These are phyloP conservation scores for Myxozyma sirexii DNA, from an alignment of 805 yeast genomes.

Conservation along the genomic window DNA sequence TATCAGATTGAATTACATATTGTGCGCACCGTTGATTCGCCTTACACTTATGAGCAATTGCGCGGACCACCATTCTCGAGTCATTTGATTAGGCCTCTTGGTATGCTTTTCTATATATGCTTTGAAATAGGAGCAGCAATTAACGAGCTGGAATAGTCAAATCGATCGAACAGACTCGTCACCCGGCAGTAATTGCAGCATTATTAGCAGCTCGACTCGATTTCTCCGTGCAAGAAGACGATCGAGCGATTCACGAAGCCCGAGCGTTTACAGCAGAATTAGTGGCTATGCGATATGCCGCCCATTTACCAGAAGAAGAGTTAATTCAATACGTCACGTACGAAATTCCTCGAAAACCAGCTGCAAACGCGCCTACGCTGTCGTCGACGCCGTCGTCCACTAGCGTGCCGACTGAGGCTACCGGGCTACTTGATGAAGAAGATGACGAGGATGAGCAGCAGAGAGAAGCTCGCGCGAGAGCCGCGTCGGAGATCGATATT, in stretches of 20 bases:
- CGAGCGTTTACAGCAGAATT: slow-evolving; percentile 41
- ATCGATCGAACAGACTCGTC: slow-evolving; percentile 36
- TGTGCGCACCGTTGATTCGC: slow-evolving; percentile 36
- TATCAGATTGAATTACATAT: slow-evolving; percentile 37
- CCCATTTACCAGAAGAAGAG: slow-evolving; percentile 34
- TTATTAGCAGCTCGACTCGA: slow-evolving; percentile 39
- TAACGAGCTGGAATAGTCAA: too few relatives aligned
- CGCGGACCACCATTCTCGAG: slow-evolving; percentile 36
- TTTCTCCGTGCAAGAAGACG: slow-evolving; percentile 36
- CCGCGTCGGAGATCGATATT: slow-evolving; percentile 21
- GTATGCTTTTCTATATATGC: slow-evolving; percentile 17
- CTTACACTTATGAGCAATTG: slow-evolving; percentile 40
- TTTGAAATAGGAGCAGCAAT: background rate
- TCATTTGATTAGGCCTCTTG: slow-evolving; percentile 37
- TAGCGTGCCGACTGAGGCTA: slow-evolving; percentile 9
- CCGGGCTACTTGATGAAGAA: slow-evolving; percentile 8
- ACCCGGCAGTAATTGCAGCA: slow-evolving; percentile 40
- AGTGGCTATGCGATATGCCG: slow-evolving; percentile 38
- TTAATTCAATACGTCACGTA: slow-evolving; percentile 27
- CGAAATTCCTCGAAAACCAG: slow-evolving; percentile 26
- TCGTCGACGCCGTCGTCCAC: slow-evolving; percentile 15
- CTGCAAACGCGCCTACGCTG: background rate
- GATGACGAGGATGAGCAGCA: background rate
- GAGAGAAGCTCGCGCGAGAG: background rate
- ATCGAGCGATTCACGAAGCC: slow-evolving; percentile 38